Evolutionary conservation across 805 yeast species (phyloP).

Genomic region (Metschnikowia amazonensis): DNA sequence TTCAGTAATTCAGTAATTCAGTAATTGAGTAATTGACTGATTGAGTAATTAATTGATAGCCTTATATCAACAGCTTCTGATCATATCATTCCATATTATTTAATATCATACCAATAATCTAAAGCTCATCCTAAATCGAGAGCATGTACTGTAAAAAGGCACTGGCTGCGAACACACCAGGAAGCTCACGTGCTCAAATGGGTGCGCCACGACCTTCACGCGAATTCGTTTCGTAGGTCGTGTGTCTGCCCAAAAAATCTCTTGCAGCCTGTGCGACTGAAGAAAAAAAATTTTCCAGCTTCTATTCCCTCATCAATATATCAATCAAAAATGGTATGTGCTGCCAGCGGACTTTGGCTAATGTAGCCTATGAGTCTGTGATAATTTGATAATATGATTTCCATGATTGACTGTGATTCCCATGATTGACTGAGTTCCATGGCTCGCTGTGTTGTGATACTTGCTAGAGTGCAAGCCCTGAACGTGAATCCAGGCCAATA

Average conservation of each 20-base stretch:
- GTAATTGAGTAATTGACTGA: no score
- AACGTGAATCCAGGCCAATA: no score
- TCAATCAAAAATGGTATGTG: conserved; percentile 20
- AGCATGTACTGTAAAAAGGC: no score
- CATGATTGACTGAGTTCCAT: no score
- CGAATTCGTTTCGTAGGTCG: conserved; percentile 11
- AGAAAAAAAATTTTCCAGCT: conserved; percentile 14
- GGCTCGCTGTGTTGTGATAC: no score
- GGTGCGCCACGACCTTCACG: neutral
- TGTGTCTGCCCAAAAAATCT: conserved; percentile 14
- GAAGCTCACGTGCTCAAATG: conserved; percentile 2
- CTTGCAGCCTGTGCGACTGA: conserved; percentile 14
- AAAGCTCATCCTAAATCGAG: no score
- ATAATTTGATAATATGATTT: neutral
- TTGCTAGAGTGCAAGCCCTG: no score
- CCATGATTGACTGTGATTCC: neutral
- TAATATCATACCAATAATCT: no score
- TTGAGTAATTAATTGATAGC: no score
- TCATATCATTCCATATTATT: no score
- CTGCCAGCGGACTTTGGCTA: neutral
- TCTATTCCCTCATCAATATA: conserved; percentile 12
- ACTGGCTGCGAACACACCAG: neutral
- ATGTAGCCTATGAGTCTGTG: neutral
- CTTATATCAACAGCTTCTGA: no score
- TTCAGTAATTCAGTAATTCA: no score